Conservation (phyloP, 768 basidiomycete species). For the Rubroboletus satanas region DNA sequence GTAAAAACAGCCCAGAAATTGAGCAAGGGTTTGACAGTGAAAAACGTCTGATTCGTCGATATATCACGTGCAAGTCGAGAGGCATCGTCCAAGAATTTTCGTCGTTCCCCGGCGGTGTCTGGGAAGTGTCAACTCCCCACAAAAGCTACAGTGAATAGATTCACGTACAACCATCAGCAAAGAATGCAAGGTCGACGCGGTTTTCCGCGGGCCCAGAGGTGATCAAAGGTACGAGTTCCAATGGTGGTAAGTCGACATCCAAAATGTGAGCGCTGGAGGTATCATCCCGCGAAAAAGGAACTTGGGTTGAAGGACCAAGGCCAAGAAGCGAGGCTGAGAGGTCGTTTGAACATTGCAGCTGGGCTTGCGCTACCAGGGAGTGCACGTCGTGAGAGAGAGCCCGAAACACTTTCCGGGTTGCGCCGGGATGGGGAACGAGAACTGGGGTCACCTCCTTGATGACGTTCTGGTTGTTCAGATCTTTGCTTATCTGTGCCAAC, state of each 20-base stretch:
- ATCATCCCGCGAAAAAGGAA: constrained; percentile 5
- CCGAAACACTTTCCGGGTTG: constrained; percentile 14
- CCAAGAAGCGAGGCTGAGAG: constrained; percentile 2
- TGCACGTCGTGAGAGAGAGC: constrained; percentile 17
- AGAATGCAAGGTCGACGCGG: constrained; percentile 72
- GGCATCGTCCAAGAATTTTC: constrained; percentile 66
- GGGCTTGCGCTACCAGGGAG: constrained; percentile 18
- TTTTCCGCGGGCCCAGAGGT: constrained; percentile 61
- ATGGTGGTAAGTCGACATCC: constrained; percentile 34
- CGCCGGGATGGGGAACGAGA: constrained; percentile 7
- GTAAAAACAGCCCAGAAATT: constrained; percentile 83
- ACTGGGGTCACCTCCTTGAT: constrained; percentile 10
- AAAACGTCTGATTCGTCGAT: constrained; percentile 70
- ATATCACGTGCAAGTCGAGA: constrained; percentile 63
- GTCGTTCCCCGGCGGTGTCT: constrained; percentile 57
- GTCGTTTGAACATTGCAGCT: constrained; percentile 24
- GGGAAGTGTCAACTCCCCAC: not conserved
- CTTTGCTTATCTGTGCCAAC: constrained; percentile 21
- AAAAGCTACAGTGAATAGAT: not conserved
- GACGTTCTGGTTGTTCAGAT: constrained; percentile 4
- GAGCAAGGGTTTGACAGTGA: constrained; percentile 68
- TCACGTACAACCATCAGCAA: constrained; percentile 70
- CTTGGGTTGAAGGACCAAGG: constrained; percentile 4
- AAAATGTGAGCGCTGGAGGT: not conserved
- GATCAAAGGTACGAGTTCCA: constrained; percentile 55